These are phyloP conservation scores for Daphne laureola DNA, from an alignment of 441 rosid genomes.

Conservation along the genomic window DNA sequence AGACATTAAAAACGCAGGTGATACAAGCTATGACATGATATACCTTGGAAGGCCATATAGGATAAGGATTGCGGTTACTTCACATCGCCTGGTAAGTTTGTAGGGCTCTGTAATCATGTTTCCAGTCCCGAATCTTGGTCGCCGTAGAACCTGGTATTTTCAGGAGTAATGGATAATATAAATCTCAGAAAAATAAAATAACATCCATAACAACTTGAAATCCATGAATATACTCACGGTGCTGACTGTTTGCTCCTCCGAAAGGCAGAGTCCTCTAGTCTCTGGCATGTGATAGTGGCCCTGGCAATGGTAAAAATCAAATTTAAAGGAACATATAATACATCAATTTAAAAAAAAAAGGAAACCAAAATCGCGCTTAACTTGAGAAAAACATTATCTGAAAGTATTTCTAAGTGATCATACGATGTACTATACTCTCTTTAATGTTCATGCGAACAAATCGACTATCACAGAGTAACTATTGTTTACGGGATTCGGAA, in stretches of 20 bases:
- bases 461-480: no score
- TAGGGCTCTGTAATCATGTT: constrained; percentile 53
- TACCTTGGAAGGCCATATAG: constrained; percentile 75
- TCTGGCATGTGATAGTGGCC: constrained; percentile 87
- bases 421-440: no score
- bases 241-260: constrained; percentile 72
- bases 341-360: constrained; percentile 8
- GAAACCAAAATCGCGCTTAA: constrained; percentile 4
- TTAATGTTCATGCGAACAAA: no score
- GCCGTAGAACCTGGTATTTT: constrained; percentile 32
- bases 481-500: constrained; percentile 6
- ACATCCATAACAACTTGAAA: background rate
- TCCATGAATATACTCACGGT: constrained; percentile 31
- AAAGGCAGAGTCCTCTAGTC: constrained; percentile 79
- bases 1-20: background rate
- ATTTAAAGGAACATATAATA: background rate
- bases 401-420: constrained; percentile 3
- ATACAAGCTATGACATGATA: constrained; percentile 10
- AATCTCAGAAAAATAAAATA: constrained; percentile 11
- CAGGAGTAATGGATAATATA: constrained; percentile 9
- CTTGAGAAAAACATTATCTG: background rate
- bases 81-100: constrained; percentile 53
- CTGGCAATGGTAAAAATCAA: constrained; percentile 23
- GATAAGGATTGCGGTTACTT: constrained; percentile 75
- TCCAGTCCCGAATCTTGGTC: constrained; percentile 41